A percentile compares a stretch with the other conserved stretches of the same genome.
These are phyloP conservation scores for Alnus rubra DNA, from an alignment of 306 rosid species.

Conservation along the genomic window DNA sequence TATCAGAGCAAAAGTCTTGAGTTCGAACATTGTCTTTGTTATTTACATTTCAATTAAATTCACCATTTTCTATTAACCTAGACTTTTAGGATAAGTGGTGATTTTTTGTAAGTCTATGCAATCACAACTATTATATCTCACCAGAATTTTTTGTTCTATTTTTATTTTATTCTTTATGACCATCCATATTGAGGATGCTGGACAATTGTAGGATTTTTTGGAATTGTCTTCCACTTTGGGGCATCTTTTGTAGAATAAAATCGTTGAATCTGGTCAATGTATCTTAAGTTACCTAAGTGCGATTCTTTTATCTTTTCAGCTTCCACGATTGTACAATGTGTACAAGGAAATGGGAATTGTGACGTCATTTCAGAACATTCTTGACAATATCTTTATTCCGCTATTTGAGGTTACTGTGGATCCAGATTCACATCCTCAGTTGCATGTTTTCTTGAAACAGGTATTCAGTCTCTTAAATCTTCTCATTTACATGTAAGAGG, in stretches of 20 bases:
- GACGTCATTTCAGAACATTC: constrained; percentile 95
- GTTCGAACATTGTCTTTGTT: too few relatives aligned
- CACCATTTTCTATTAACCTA: too few relatives aligned
- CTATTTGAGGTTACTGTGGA: constrained; percentile 90
- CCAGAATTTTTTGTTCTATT: not conserved
- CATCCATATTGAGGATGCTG: not conserved
- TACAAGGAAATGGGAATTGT: constrained; percentile 99
- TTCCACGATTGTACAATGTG: constrained; percentile 86
- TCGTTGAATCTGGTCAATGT: not conserved
- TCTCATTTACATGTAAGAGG: not conserved
- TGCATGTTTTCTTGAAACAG: constrained; percentile 95
- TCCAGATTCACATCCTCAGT: constrained; percentile 98
- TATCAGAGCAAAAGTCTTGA: too few relatives aligned
- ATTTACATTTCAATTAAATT: too few relatives aligned
- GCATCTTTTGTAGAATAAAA: constrained; percentile 9
- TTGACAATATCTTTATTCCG: constrained; percentile 93
- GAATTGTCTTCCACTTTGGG: constrained; percentile 12
- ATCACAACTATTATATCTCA: not conserved
- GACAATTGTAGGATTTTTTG: not conserved
- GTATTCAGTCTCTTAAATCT: constrained; percentile 34
- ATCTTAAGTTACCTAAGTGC: constrained; percentile 2
- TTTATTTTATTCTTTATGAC: not conserved
- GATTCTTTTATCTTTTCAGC: constrained; percentile 52
- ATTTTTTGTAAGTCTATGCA: not conserved
- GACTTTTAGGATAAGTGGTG: too few relatives aligned